phyloP scores from a whole-genome alignment of 805 yeast species.

The Candida oleophila region DNA sequence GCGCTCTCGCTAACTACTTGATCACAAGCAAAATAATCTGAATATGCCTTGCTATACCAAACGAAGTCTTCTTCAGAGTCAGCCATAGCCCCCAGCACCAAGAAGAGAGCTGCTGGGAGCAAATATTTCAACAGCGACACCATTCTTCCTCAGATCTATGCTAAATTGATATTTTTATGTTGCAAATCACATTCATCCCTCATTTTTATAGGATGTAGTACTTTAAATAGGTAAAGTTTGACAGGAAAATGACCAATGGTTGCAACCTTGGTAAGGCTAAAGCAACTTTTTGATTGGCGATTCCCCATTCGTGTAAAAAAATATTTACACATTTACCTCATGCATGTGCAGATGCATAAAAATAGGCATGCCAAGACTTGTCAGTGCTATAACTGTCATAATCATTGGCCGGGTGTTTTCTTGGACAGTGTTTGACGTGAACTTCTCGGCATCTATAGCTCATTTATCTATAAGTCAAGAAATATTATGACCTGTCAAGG shows the following conservation, averaged over 20 bases:
- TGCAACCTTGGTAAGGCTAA: neutral
- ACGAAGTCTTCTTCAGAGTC: neutral
- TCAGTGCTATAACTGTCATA: neutral
- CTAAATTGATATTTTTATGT: no score
- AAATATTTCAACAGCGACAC: neutral
- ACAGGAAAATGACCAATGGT: neutral
- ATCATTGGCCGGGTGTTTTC: no score
- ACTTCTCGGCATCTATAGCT: neutral
- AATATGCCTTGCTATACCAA: neutral
- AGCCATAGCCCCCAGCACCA: neutral
- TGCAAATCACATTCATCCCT: neutral
- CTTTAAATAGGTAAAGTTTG: neutral
- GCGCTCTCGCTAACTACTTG: slow-evolving; percentile 4
- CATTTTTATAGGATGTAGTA: neutral
- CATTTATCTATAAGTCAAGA: neutral
- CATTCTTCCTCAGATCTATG: no score
- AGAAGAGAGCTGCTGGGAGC: neutral
- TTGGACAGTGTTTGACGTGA: neutral
- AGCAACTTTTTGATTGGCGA: neutral
- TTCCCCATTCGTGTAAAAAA: neutral
- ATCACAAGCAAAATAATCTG: neutral
- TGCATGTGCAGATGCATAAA: neutral
- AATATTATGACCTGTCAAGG: neutral
- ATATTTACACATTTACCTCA: neutral
- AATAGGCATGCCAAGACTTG: neutral